Percentiles rank a stretch among this genome's conserved stretches.
These are phyloP conservation scores for Penicillium pancosmium DNA, from an alignment of 495 filamentous ascomycete species.

Conservation along the genomic window DNA sequence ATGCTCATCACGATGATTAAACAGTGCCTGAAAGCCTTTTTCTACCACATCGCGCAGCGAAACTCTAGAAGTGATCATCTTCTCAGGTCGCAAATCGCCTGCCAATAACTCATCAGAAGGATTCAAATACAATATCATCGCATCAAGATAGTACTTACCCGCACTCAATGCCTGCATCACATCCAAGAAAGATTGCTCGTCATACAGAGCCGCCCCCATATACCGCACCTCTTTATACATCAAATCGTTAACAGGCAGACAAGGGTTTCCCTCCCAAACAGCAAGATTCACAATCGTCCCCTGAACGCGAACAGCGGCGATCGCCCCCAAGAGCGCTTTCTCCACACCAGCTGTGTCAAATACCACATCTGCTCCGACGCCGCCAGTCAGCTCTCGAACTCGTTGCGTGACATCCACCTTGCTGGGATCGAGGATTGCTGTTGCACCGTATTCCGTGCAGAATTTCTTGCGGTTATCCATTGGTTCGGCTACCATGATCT, in stretches of 20 bases:
- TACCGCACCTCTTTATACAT: slow-evolving; percentile 51
- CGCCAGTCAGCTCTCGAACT: slow-evolving; percentile 48
- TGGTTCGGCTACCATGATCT: slow-evolving; percentile 59
- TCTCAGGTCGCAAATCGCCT: slow-evolving; percentile 54
- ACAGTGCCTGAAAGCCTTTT: slow-evolving; percentile 56
- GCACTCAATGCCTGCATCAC: slow-evolving; percentile 57
- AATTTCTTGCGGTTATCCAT: slow-evolving; percentile 50
- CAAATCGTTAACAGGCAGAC: slow-evolving; percentile 50
- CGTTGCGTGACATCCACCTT: slow-evolving; percentile 51
- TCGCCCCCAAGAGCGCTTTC: slow-evolving; percentile 50
- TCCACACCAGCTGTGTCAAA: slow-evolving; percentile 57
- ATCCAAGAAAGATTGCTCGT: slow-evolving; percentile 55
- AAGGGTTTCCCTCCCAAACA: slow-evolving; percentile 58
- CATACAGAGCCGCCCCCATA: slow-evolving; percentile 56
- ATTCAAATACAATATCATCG: not conserved
- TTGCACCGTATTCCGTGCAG: slow-evolving; percentile 55
- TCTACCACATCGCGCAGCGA: slow-evolving; percentile 57
- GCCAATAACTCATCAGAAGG: not conserved
- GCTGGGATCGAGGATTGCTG: slow-evolving; percentile 56
- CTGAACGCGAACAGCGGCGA: slow-evolving; percentile 49
- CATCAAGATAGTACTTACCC: slow-evolving; percentile 31
- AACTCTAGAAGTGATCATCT: slow-evolving; percentile 63
- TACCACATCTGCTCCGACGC: slow-evolving; percentile 26
- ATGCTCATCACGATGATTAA: slow-evolving; percentile 58
- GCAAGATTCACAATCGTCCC: slow-evolving; percentile 66